Evolutionary conservation across 169 alveolate species (phyloP), one percentile per base, ranked within the genome.

Genomic region (Cryptosporidium andersoni): DNA sequence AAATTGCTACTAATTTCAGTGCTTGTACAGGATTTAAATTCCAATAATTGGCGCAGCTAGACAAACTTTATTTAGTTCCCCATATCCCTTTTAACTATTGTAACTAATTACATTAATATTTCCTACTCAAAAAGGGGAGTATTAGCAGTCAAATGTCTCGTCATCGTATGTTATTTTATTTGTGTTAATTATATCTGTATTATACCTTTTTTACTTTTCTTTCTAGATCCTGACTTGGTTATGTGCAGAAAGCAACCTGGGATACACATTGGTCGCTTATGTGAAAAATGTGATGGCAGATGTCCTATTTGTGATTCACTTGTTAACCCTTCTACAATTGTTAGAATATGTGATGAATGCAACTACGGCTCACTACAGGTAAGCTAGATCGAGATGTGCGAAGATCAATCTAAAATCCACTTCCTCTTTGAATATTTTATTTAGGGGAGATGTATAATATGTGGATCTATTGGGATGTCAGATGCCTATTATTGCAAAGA

Each of bases 201-300:
- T 40, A 56, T 56, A 14, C 11, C 56, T 40, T 55, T 42, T 56
- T 60, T 48, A 90, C 90, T 92, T 88, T 25, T 25, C 25, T 81
- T 25, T 8, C 64, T 25, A 74, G 85, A 74, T 45, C 99, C 99
- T 37, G 99, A 97, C 89, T 89, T 98, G 85, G 94, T 97, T 43
- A 96, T 98, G 99, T 98, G 99, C 91, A 92, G 99, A 80, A 98
- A 96, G 88, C 98, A 98, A 74, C 98, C 99, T 48, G 99, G 99
- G 64, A 96, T 96, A 25, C 97, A 99, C 45, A 95, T 97, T 51
- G 99, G 99, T 7, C 94, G 99, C 80, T 92, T 98, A 62, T 98
- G 99, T 80, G 99, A 96, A 88, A 96, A 96, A 81, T 95, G 98
- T 81, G 99, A 98, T 88, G 99, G 99, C 37, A 97, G 96, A 88